Conservation (phyloP, 2,329 filamentous ascomycete genomes). For the Sphaerulina vaccinii region DNA sequence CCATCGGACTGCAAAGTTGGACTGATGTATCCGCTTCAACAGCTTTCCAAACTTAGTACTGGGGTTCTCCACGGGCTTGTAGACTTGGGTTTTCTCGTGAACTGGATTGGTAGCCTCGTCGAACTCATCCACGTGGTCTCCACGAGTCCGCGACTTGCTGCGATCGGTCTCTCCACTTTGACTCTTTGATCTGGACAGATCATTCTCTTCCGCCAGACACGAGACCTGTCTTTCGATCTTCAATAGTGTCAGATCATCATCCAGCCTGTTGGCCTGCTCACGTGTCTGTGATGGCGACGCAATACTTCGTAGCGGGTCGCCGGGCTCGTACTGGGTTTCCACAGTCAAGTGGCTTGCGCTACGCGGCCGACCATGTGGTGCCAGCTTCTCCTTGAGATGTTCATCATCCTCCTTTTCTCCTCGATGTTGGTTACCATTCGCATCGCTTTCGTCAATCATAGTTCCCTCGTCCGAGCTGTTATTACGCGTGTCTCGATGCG, state of each 20-base stretch:
- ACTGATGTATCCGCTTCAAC: slow-evolving; percentile 64
- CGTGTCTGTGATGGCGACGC: slow-evolving; percentile 56
- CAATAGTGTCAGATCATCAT: slow-evolving; percentile 65
- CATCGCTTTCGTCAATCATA: slow-evolving; percentile 34
- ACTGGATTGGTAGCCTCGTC: slow-evolving; percentile 67
- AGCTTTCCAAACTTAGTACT: slow-evolving; percentile 61
- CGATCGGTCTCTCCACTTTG: slow-evolving; percentile 49
- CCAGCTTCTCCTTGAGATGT: slow-evolving; percentile 15
- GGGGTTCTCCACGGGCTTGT: slow-evolving; percentile 63
- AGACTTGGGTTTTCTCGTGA: slow-evolving; percentile 64
- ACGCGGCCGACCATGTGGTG: slow-evolving; percentile 21
- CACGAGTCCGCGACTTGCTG: slow-evolving; percentile 51
- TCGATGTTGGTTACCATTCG: slow-evolving; percentile 15
- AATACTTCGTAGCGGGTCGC: slow-evolving; percentile 33
- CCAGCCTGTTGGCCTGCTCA: slow-evolving; percentile 60
- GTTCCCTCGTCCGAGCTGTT: slow-evolving; percentile 38
- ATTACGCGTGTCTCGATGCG: slow-evolving; percentile 19
- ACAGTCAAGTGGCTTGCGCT: slow-evolving; percentile 48
- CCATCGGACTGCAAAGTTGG: slow-evolving; percentile 66
- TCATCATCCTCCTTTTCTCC: slow-evolving; percentile 10
- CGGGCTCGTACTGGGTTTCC: slow-evolving; percentile 36
- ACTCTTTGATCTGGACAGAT: slow-evolving; percentile 31
- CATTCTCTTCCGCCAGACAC: slow-evolving; percentile 40
- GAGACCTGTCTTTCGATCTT: slow-evolving; percentile 63
- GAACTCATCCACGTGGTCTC: slow-evolving; percentile 64